These are phyloP conservation scores for Neofusicoccum sp. DNA, from an alignment of 2,329 filamentous ascomycete species.

Conservation along the genomic window DNA sequence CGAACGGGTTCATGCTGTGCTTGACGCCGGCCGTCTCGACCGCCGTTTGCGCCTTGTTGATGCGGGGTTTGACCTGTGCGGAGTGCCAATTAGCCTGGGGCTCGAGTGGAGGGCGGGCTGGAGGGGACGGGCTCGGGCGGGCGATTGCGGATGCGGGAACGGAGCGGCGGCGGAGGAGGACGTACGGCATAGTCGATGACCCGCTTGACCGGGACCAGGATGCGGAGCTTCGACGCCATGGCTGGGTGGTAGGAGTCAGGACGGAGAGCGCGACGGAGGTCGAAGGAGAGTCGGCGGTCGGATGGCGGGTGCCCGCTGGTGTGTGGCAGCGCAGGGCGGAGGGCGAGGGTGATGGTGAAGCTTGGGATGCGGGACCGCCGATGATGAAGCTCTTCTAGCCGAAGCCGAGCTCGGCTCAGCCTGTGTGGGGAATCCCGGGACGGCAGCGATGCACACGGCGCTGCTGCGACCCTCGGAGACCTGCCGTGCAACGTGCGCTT, in stretches of 20 bases:
- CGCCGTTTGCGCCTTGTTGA: conserved; percentile 73
- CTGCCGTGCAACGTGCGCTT: not conserved
- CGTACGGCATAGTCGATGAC: conserved; percentile 59
- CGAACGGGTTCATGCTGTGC: conserved; percentile 98
- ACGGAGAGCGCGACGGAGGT: not conserved
- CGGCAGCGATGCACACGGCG: conserved; percentile 1
- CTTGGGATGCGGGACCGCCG: conserved; percentile 8
- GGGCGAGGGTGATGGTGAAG: not conserved
- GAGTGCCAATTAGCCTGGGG: conserved; percentile 13
- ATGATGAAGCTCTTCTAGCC: conserved; percentile 15
- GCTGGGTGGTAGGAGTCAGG: not conserved
- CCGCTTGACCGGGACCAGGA: conserved; percentile 57
- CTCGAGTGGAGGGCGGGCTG: not conserved
- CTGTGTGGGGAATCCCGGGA: conserved; percentile 7
- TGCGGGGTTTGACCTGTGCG: conserved; percentile 64
- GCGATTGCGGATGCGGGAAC: not conserved
- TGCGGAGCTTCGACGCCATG: conserved; percentile 46
- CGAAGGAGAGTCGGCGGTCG: not conserved
- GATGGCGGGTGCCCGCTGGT: not conserved
- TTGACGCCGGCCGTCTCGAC: conserved; percentile 93
- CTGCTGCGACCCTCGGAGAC: not conserved
- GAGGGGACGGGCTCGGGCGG: not conserved
- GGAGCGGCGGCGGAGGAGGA: conserved; percentile 2
- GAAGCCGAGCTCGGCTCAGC: conserved; percentile 17
- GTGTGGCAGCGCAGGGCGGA: not conserved